Evolutionary conservation across 805 yeast species (phyloP).

Genomic region (Zygoascus biomembranicola): DNA sequence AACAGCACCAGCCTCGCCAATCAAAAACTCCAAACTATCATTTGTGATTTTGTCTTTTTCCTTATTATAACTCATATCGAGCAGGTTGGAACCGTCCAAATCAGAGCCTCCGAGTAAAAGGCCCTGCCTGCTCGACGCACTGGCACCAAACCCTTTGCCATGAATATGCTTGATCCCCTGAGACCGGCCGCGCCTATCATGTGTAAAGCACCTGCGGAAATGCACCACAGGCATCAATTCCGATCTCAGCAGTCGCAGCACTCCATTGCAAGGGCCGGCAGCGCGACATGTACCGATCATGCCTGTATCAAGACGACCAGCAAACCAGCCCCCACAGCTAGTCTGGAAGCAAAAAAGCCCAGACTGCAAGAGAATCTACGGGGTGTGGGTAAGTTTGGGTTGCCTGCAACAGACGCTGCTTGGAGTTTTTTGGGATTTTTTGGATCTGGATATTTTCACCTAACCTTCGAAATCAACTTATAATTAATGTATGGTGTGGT

Average conservation of each 20-base stretch:
- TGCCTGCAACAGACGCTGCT: too few relatives aligned
- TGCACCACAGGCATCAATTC: neutral
- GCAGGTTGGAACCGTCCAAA: neutral
- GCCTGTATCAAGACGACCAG: neutral
- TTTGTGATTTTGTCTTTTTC: neutral
- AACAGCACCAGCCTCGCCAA: neutral
- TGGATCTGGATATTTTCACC: neutral
- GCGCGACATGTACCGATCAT: neutral
- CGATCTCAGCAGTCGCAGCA: neutral
- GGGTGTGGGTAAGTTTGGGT: neutral
- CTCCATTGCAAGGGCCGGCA: neutral
- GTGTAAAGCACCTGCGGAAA: neutral
- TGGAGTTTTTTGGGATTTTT: too few relatives aligned
- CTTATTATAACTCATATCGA: neutral
- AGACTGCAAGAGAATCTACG: neutral
- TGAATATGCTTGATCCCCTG: neutral
- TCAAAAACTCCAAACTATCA: neutral
- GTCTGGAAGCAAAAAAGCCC: neutral
- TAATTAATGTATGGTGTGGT: neutral
- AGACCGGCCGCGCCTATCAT: neutral
- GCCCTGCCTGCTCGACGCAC: neutral
- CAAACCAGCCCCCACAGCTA: neutral
- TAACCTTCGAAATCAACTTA: neutral
- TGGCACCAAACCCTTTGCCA: neutral
- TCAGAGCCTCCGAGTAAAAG: neutral